These are phyloP conservation scores for Coemansia asiatica DNA, from an alignment of 192 early-diverging fungal genomes.

Conservation along the genomic window DNA sequence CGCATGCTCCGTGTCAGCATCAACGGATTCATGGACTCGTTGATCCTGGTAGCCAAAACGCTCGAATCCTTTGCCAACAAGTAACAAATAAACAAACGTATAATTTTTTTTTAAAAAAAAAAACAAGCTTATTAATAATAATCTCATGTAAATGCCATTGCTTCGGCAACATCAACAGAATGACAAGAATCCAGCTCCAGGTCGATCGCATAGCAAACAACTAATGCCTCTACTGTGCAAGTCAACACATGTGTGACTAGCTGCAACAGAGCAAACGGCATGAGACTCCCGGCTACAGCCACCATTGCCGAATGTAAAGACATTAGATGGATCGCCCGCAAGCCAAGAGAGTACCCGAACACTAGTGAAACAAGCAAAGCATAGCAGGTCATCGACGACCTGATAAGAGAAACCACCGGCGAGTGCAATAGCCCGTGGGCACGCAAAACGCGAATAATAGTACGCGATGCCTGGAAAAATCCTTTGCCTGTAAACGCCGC, in stretches of 20 bases:
- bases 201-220: slow-evolving; percentile 52
- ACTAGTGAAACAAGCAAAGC: slow-evolving; percentile 39
- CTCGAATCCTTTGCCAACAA: slow-evolving; percentile 35
- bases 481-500: slow-evolving; percentile 46
- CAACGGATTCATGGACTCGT: slow-evolving; percentile 53
- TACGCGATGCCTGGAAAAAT: slow-evolving; percentile 38
- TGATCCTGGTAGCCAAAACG: slow-evolving; percentile 45
- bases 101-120: not conserved
- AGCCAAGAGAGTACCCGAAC: slow-evolving; percentile 38
- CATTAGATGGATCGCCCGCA: slow-evolving; percentile 19
- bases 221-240: slow-evolving; percentile 46
- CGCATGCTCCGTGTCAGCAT: slow-evolving; percentile 45
- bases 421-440: slow-evolving; percentile 46
- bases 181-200: slow-evolving; percentile 48
- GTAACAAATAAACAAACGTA: not conserved
- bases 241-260: slow-evolving; percentile 45
- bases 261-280: slow-evolving; percentile 48
- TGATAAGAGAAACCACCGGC: slow-evolving; percentile 46
- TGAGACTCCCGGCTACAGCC: slow-evolving; percentile 32
- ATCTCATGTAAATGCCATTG: slow-evolving; percentile 11
- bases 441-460: slow-evolving; percentile 25
- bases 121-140: not conserved
- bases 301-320: slow-evolving; percentile 32
- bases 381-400: slow-evolving; percentile 49
- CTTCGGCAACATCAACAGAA: slow-evolving; percentile 43